These are phyloP conservation scores for Scortechinia acanthostroma DNA, from an alignment of 2,329 filamentous ascomycete species.

Conservation along the genomic window DNA sequence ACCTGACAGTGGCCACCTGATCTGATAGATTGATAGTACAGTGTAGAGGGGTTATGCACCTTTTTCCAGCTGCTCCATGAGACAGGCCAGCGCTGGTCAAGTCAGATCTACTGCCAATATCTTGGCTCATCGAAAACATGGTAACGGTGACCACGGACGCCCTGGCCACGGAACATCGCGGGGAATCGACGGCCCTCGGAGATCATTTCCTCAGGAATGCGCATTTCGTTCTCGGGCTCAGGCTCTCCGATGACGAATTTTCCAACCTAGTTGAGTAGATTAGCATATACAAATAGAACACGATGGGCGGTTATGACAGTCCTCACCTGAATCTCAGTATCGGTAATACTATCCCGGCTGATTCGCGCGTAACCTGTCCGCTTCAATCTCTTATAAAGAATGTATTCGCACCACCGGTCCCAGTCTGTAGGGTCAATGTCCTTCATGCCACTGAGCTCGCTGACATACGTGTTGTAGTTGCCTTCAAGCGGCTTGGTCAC, in stretches of 20 bases:
- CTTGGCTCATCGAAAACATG: slow-evolving; percentile 91
- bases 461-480: slow-evolving; percentile 95
- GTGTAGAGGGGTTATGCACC: too few relatives aligned
- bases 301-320: slow-evolving; percentile 80
- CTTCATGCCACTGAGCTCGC: slow-evolving; percentile 79
- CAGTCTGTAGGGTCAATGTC: slow-evolving; percentile 89
- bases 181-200: slow-evolving; percentile 78
- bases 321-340: slow-evolving; percentile 92
- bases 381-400: slow-evolving; percentile 83
- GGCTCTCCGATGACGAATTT: slow-evolving; percentile 27
- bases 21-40: too few relatives aligned
- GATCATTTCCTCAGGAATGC: slow-evolving; percentile 66
- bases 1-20: too few relatives aligned
- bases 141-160: slow-evolving; percentile 82
- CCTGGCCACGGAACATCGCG: slow-evolving; percentile 72
- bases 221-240: slow-evolving; percentile 46
- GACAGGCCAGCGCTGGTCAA: too few relatives aligned
- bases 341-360: slow-evolving; percentile 83
- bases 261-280: slow-evolving; percentile 31
- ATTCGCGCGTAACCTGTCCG: slow-evolving; percentile 85
- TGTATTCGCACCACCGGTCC: slow-evolving; percentile 99
- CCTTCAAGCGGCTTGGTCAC: slow-evolving; percentile 84
- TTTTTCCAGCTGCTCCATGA: too few relatives aligned
- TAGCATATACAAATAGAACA: slow-evolving; percentile 25
- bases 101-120: slow-evolving; percentile 45